Evolutionary conservation across 495 filamentous ascomycete species (phyloP).

Genomic region (Aspergillus nanangensis): DNA sequence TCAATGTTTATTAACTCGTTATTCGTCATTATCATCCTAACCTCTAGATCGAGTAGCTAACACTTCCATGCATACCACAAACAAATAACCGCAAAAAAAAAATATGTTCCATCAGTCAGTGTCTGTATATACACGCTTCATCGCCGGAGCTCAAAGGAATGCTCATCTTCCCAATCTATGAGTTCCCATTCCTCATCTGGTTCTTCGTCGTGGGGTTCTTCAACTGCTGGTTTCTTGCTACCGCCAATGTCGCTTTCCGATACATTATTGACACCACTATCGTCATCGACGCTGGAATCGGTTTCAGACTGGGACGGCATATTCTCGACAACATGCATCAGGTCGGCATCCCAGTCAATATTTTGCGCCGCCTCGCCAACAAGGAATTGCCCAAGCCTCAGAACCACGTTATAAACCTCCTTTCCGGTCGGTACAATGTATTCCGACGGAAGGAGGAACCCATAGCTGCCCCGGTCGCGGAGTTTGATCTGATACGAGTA

Average conservation of each 20-base stretch:
- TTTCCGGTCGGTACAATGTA: constrained; percentile 87
- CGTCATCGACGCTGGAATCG: neutral
- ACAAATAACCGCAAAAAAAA: no score
- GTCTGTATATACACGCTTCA: neutral
- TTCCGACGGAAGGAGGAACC: constrained; percentile 82
- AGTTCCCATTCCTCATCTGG: neutral
- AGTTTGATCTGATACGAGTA: constrained; percentile 95
- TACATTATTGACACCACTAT: no score
- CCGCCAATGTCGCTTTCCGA: no score
- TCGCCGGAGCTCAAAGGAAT: neutral
- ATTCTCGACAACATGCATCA: neutral
- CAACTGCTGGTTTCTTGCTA: no score
- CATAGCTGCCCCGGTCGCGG: constrained; percentile 90
- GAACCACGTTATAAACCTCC: constrained; percentile 75
- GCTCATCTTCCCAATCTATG: neutral
- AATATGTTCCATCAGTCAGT: no score
- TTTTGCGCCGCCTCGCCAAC: constrained; percentile 31
- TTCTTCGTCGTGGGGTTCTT: no score
- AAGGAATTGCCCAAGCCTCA: constrained; percentile 76
- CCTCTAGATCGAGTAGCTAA: no score
- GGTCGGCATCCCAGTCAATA: constrained; percentile 19
- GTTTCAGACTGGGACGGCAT: no score
- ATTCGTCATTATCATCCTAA: no score
- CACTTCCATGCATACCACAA: no score
- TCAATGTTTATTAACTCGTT: no score